Evolutionary conservation across 257 asterid species (phyloP), one percentile per base, ranked within the genome.

Genomic region (Primulina huaijiensis): DNA sequence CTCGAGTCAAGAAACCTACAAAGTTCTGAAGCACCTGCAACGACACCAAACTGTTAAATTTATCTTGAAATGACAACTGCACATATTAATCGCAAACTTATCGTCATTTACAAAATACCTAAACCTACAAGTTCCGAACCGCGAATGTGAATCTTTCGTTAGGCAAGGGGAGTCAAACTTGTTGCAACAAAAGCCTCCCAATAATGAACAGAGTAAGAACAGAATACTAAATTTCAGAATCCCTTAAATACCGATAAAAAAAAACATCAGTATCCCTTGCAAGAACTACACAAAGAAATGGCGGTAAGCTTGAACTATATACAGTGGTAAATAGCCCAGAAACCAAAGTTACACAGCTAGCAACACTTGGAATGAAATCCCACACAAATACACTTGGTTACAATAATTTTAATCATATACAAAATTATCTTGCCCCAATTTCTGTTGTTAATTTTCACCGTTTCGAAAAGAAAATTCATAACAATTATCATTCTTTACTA

Each of bases 21-120:
- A 75, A 93, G 99, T 61, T 93, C 92, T 7, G 84, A 68, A 58
- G 97, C 96, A 78, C 99, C 99, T 93, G 95, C 81, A 81, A 62
- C 76, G 79, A 71, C 70, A 71, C 27, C n/a, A 33, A 72, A 77
- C 66, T 72, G 35, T 62, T 64, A 31, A 60, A 33, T 19, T 65
- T 68, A 38, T 71, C 61, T 31, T 37, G 61, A 60, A 27, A 43
- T 38, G n/a, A 68, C 53, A 37, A 34, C 50, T 11, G 10, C 17
- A 14, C 4, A 29, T 14, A 30, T n/a, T 56, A 38, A 35, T 37
- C 14, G 2, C 31, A 21, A 31, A 31, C 60, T 37, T 6, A 46
- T 3, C 30, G 55, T 59, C 70, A 70, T 29, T 37, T 55, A 16
- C 37, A 67, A 61, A 43, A 55, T 27, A 19, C 7, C 8, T 7